Evolutionary conservation across 176 grass and related monocot genomes (phyloP).

Genomic region (Microstegium vimineum): DNA sequence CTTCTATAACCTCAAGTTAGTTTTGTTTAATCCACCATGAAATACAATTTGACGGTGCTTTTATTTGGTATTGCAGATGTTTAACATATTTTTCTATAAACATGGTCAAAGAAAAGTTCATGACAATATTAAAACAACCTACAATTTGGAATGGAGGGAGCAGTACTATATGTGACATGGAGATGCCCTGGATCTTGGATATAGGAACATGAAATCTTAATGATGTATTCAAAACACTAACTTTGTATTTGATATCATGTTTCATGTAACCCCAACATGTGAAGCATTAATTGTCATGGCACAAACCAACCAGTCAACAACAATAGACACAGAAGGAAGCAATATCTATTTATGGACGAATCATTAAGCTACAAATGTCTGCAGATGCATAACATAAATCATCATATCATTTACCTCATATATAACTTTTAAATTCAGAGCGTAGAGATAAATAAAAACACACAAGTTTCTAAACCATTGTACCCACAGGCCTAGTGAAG

Average conservation of each 20-base stretch:
- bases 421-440: neutral
- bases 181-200: neutral
- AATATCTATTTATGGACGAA: neutral
- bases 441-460: neutral
- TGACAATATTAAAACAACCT: neutral
- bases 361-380: neutral
- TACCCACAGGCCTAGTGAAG: too few species aligned
- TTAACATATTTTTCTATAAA: neutral
- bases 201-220: neutral
- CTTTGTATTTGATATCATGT: neutral
- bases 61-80: neutral
- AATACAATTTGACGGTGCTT: neutral
- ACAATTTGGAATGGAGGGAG: neutral
- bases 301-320: constrained; percentile 12
- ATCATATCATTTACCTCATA: neutral
- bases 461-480: neutral
- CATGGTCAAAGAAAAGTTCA: neutral
- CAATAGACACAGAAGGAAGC: constrained; percentile 9
- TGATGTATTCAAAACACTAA: neutral
- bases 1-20: neutral
- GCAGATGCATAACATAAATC: neutral
- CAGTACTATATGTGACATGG: constrained; percentile 6
- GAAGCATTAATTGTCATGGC: neutral
- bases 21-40: neutral
- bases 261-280: neutral